phyloP scores from a whole-genome alignment of 129 eudicot species.

The Helianthus annuus region HanXRQr2.0-SUNRISE NC_035441.2:154873587-154874086 shows the following conservation, averaged over 20 bases:
- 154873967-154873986: constrained; percentile 20
- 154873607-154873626: too few species aligned
- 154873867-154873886: neutral
- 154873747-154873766: neutral
- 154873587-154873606: too few species aligned
- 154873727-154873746: neutral
- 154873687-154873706: neutral
- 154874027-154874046: too few species aligned
- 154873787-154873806: constrained; percentile 14
- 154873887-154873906: neutral
- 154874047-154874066: too few species aligned
- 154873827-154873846: constrained; percentile 4
- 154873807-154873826: constrained; percentile 5
- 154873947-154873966: neutral
- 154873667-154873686: too few species aligned
- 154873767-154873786: neutral
- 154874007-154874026: too few species aligned
- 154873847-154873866: neutral
- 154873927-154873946: constrained; percentile 1
- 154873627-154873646: too few species aligned
- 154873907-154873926: neutral
- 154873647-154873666: too few species aligned
- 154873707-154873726: constrained; percentile 1
- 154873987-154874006: too few species aligned
- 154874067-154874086: too few species aligned